Percentiles rank a stretch among this genome's conserved stretches.
phyloP scores from a whole-genome alignment of 2,329 filamentous ascomycete species.

The Fusarium coicis region DNA sequence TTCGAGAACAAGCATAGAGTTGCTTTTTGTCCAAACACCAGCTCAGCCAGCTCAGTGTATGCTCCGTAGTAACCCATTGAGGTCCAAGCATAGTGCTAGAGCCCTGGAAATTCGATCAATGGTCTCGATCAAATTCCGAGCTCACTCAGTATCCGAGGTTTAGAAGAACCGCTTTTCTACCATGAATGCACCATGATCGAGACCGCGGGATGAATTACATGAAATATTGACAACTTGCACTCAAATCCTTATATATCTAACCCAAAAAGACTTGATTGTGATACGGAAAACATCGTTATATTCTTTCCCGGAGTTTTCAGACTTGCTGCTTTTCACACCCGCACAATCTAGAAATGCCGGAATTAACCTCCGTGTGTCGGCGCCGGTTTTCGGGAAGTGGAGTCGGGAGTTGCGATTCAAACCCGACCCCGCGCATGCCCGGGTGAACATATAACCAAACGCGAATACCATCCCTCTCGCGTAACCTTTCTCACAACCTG shows the following conservation, averaged over 20 bases:
- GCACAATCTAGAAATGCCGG: slow-evolving; percentile 6
- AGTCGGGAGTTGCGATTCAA: slow-evolving; percentile 41
- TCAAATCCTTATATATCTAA: no score
- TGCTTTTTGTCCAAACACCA: not conserved
- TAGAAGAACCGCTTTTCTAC: not conserved
- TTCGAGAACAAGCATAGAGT: not conserved
- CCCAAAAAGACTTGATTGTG: no score
- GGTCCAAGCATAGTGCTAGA: not conserved
- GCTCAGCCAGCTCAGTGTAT: not conserved
- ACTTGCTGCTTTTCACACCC: not conserved
- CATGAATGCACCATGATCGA: not conserved
- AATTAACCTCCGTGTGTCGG: slow-evolving; percentile 29
- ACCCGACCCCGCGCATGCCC: slow-evolving; percentile 41
- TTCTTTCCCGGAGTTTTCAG: not conserved
- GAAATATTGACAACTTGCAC: not conserved
- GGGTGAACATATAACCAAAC: slow-evolving; percentile 46
- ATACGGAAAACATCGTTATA: not conserved
- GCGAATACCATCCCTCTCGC: slow-evolving; percentile 4
- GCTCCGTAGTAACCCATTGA: not conserved
- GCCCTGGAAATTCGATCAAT: not conserved
- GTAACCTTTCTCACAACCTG: not conserved
- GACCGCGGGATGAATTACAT: no score
- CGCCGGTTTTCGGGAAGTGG: slow-evolving; percentile 44
- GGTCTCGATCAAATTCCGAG: not conserved
- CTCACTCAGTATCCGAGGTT: not conserved